Evolutionary conservation across 139 green algal species (phyloP).

Genomic region (Chlamydomonas sphaeroides): DNA sequence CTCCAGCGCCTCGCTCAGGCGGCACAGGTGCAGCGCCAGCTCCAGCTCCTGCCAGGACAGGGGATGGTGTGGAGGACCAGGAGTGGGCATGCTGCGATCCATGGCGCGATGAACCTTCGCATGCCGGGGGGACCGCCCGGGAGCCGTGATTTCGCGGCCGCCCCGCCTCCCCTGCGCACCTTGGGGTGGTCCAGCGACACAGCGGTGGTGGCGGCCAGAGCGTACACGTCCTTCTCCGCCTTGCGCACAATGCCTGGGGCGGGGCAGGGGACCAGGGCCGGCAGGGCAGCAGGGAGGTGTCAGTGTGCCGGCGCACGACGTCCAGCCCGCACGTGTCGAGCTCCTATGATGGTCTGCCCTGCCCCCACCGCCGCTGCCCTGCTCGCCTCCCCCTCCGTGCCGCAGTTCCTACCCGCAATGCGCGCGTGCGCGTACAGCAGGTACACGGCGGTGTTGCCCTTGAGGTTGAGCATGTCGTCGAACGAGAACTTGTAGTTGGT

Average conservation of each 20-base stretch:
- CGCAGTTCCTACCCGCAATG: slow-evolving; percentile 81
- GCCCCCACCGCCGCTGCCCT: neutral
- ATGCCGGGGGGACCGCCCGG: too few relatives aligned
- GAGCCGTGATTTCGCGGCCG: too few relatives aligned
- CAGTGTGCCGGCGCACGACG: too few relatives aligned
- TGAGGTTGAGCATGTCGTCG: slow-evolving; percentile 93
- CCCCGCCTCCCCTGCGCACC: too few relatives aligned
- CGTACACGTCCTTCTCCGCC: slow-evolving; percentile 66
- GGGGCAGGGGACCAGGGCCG: too few relatives aligned
- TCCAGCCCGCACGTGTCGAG: too few relatives aligned
- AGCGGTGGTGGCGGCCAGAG: slow-evolving; percentile 49
- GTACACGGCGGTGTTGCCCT: slow-evolving; percentile 99
- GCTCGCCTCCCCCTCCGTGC: slow-evolving; percentile 34
- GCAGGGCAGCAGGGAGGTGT: too few relatives aligned
- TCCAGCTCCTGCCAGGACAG: slow-evolving; percentile 32
- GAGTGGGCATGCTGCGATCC: too few relatives aligned
- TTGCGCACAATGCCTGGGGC: slow-evolving; percentile 87
- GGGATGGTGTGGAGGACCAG: neutral
- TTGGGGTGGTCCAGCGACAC: slow-evolving; percentile 69
- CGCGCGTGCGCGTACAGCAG: slow-evolving; percentile 97
- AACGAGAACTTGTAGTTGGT: slow-evolving; percentile 98
- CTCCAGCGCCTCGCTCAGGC: slow-evolving; percentile 88
- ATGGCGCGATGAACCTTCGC: too few relatives aligned
- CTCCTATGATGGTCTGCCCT: neutral
- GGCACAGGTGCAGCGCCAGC: slow-evolving; percentile 77